These are phyloP conservation scores for Rhododendron kiyosumense DNA, from an alignment of 148 eudicot genomes.

Conservation along the genomic window DNA sequence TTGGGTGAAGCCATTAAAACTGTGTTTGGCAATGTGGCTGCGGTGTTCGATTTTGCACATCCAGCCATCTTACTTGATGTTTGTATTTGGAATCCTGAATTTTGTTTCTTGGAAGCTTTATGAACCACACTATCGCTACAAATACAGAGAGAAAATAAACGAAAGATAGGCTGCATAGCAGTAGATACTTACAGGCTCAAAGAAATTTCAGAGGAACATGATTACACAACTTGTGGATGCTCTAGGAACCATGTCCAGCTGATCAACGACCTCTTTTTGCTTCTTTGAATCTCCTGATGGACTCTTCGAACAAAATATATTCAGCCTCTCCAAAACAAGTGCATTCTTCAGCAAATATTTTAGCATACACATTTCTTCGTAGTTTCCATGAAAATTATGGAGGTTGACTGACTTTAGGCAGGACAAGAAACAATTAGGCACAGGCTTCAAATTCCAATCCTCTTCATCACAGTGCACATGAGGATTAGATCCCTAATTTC, in stretches of 20 bases:
- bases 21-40: background rate
- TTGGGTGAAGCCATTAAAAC: background rate
- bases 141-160: background rate
- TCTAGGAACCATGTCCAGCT: slow-evolving; percentile 14
- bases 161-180: background rate
- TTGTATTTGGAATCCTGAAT: background rate
- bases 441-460: slow-evolving; percentile 11
- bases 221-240: slow-evolving; percentile 19
- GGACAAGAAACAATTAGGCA: slow-evolving; percentile 23
- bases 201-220: slow-evolving; percentile 14
- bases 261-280: slow-evolving; percentile 12
- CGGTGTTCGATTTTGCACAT: background rate
- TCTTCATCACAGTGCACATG: slow-evolving; percentile 3
- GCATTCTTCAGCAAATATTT: slow-evolving; percentile 35
- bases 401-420: slow-evolving; percentile 25
- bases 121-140: background rate
- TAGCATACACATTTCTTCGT: slow-evolving; percentile 22
- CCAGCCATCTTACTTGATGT: background rate
- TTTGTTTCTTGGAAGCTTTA: background rate
- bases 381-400: slow-evolving; percentile 26
- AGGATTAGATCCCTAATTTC: slow-evolving; percentile 23
- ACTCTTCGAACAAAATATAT: slow-evolving; percentile 18
- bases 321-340: slow-evolving; percentile 27
- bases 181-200: slow-evolving; percentile 6
- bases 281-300: slow-evolving; percentile 2